phyloP scores from a whole-genome alignment of 2,329 filamentous ascomycete species.

The Alternaria sp. region DNA sequence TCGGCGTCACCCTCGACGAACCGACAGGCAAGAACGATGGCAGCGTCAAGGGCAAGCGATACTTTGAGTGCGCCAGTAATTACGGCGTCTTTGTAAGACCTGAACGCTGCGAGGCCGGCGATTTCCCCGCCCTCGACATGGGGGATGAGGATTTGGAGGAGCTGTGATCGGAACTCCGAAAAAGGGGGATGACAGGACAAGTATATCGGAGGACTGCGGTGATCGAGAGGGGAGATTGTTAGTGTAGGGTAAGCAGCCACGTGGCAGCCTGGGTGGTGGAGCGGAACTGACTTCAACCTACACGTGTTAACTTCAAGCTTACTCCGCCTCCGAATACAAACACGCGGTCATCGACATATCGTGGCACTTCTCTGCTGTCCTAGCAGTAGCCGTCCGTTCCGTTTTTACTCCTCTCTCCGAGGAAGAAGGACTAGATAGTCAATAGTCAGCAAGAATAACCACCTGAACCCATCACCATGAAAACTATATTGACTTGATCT shows the following conservation, averaged over 20 bases:
- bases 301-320: neutral
- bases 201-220: neutral
- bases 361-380: too few species aligned
- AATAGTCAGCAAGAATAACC: too few species aligned
- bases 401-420: too few species aligned
- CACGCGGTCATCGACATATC: too few species aligned
- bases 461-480: too few species aligned
- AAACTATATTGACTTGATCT: too few species aligned
- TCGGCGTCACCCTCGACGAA: conserved; percentile 77
- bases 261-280: neutral
- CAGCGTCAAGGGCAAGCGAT: conserved; percentile 68
- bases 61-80: conserved; percentile 74
- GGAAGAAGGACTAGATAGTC: too few species aligned
- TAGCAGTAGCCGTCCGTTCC: too few species aligned
- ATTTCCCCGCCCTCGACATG: conserved; percentile 65
- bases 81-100: conserved; percentile 80
- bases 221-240: neutral
- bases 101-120: conserved; percentile 77
- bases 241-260: neutral
- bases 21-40: conserved; percentile 85
- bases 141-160: conserved; percentile 73
- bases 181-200: neutral
- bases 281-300: neutral
- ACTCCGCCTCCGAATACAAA: neutral
- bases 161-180: conserved; percentile 16